These are phyloP conservation scores for Tympanopsis confertula DNA, from an alignment of 2,329 filamentous ascomycete genomes.

Conservation along the genomic window DNA sequence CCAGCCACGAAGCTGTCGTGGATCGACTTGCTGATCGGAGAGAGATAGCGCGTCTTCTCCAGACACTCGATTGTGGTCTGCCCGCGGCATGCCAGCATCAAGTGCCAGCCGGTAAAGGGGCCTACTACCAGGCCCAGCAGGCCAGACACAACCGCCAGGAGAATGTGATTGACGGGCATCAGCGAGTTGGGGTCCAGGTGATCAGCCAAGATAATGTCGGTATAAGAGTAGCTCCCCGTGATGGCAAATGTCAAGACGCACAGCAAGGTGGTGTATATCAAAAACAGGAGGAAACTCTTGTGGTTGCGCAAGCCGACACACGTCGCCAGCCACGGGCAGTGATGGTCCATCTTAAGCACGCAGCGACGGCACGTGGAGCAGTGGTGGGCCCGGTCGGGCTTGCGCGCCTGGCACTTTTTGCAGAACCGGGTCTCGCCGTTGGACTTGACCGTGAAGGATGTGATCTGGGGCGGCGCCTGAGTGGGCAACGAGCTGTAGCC, in stretches of 20 bases:
- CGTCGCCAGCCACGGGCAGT: conserved; percentile 94
- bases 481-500: conserved; percentile 76
- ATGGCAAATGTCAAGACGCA: conserved; percentile 70
- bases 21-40: conserved; percentile 61
- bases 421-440: conserved; percentile 81
- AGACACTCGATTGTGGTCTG: conserved; percentile 94
- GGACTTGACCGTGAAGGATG: conserved; percentile 83
- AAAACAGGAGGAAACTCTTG: conserved; percentile 86
- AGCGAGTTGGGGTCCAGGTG: conserved; percentile 62
- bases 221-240: conserved; percentile 72
- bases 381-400: conserved; percentile 92
- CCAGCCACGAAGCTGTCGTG: conserved; percentile 48
- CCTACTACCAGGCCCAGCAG: conserved; percentile 84
- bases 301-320: conserved; percentile 92
- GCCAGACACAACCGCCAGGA: conserved; percentile 75
- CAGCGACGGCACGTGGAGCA: conserved; percentile 90
- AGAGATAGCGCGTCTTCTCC: conserved; percentile 89
- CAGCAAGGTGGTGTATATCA: conserved; percentile 80
- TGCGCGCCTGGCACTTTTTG: conserved; percentile 92
- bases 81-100: conserved; percentile 65
- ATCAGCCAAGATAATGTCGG: conserved; percentile 63
- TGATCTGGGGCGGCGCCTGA: conserved; percentile 38
- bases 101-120: conserved; percentile 86
- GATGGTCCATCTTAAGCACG: conserved; percentile 98
- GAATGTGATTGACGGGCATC: conserved; percentile 80